Evolutionary conservation across 2,329 filamentous ascomycete genomes (phyloP).

Genomic region (Apiospora hydei): DNA sequence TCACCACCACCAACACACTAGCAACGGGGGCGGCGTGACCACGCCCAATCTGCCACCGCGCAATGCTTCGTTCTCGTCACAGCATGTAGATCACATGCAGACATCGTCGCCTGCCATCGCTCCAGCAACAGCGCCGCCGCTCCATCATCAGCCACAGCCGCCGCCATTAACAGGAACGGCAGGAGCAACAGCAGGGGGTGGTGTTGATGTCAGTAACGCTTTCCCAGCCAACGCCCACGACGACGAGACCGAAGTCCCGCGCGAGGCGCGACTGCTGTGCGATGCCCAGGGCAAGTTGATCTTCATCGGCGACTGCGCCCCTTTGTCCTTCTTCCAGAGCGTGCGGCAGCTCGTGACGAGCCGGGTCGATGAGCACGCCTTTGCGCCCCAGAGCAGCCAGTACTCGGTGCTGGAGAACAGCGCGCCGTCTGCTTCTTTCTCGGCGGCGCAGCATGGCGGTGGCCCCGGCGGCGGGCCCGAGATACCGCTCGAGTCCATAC

Average conservation of each 20-base stretch:
- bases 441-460: not conserved
- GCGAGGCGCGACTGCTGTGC: conserved; percentile 58
- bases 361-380: conserved; percentile 57
- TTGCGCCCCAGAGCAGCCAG: conserved; percentile 58
- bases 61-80: not conserved
- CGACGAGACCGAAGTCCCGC: conserved; percentile 61
- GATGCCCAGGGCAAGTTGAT: conserved; percentile 63
- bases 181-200: not conserved
- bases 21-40: not conserved
- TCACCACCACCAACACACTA: not conserved
- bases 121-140: not conserved
- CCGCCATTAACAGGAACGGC: not conserved
- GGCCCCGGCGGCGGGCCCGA: conserved; percentile 25
- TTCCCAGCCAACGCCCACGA: conserved; percentile 40
- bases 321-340: conserved; percentile 63
- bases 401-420: conserved; percentile 58
- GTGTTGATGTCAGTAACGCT: not conserved
- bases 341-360: conserved; percentile 60
- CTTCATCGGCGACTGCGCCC: conserved; percentile 64
- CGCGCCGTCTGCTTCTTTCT: conserved; percentile 26
- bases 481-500: conserved; percentile 30
- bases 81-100: not conserved
- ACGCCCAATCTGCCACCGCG: not conserved
- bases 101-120: not conserved
- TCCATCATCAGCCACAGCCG: not conserved